Evolutionary conservation across 345 rosid genomes (phyloP).

Genomic region (Gossypium sturtianum): DNA sequence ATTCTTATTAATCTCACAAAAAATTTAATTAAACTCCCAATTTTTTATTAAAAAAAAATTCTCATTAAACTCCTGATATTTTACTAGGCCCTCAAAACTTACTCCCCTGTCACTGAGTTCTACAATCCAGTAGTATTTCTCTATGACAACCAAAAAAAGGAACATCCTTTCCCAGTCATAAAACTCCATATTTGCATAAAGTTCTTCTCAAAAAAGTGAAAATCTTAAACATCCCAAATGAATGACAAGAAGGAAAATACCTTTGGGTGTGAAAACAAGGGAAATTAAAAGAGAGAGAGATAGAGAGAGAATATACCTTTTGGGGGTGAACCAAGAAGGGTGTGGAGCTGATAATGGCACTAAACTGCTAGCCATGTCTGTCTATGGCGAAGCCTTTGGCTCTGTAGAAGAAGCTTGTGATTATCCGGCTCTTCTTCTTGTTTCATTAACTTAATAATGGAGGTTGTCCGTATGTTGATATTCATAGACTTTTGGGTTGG

Average conservation of each 20-base stretch:
- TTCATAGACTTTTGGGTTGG: neutral
- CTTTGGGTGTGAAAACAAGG: constrained; percentile 39
- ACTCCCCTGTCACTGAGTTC: no score
- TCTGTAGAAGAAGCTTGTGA: constrained; percentile 22
- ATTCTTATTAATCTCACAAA: no score
- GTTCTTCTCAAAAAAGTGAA: neutral
- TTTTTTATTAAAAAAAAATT: no score
- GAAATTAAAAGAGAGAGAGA: neutral
- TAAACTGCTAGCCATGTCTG: constrained; percentile 32
- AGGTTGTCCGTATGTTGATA: neutral
- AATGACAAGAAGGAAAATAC: constrained; percentile 12
- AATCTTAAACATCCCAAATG: neutral
- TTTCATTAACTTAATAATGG: neutral
- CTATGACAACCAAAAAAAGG: neutral
- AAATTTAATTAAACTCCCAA: no score
- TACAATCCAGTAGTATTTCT: neutral
- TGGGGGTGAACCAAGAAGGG: constrained; percentile 83
- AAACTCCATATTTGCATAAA: neutral
- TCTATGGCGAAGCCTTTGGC: neutral
- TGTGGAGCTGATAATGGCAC: constrained; percentile 26
- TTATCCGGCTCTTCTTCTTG: constrained; percentile 13
- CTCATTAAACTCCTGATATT: no score
- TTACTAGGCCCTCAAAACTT: no score
- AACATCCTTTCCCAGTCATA: neutral
- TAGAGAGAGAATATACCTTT: constrained; percentile 33